Evolutionary conservation across 2,329 filamentous ascomycete species (phyloP).

Genomic region (Thermothelomyces thermophilus): DNA sequence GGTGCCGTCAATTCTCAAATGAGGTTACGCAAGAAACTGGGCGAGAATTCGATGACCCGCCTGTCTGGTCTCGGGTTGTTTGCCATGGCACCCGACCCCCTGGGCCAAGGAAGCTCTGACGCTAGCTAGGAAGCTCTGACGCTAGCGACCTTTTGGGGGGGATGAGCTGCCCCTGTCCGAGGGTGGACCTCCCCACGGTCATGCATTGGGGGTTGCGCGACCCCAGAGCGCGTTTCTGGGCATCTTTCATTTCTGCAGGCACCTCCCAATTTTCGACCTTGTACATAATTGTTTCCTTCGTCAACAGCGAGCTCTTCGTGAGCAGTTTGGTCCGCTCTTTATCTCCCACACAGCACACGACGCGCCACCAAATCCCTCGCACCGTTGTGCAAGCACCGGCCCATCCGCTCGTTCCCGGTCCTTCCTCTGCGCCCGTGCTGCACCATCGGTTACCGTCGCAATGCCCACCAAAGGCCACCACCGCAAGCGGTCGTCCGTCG

Average conservation of each 20-base stretch:
- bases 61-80: not conserved
- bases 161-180: conserved; percentile 5
- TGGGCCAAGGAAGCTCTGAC: not conserved
- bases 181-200: conserved; percentile 5
- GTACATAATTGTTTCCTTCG: not conserved
- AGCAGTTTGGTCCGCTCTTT: conserved; percentile 11
- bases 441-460: not conserved
- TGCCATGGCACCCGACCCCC: not conserved
- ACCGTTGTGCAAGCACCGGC: not conserved
- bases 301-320: conserved; percentile 13
- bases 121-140: not conserved
- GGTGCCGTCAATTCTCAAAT: not conserved
- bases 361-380: not conserved
- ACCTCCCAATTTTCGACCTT: not conserved
- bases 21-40: not conserved
- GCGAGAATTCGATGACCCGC: conserved; percentile 1
- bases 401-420: conserved; percentile 2
- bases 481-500: conserved; percentile 24
- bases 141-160: conserved; percentile 6
- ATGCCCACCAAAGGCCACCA: conserved; percentile 23
- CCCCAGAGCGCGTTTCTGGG: not conserved
- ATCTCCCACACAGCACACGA: not conserved
- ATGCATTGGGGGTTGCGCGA: conserved; percentile 5
- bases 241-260: conserved; percentile 11
- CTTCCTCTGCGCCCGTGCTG: not conserved